Conservation (phyloP, 2,329 filamentous ascomycete species). For the Stagonosporopsis chrysanthemi region DNA sequence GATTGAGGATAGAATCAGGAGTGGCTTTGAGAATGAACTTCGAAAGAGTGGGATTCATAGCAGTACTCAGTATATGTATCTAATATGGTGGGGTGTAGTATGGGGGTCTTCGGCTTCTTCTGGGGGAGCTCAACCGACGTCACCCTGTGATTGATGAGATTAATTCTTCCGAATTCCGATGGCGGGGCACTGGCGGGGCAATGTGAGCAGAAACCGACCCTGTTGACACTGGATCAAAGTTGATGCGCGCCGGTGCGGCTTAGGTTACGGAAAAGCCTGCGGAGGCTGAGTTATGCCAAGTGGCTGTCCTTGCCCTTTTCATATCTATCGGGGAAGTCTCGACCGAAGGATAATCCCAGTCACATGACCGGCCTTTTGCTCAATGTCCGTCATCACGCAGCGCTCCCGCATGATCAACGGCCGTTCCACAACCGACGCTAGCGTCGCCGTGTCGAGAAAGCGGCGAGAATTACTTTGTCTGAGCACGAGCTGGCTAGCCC, state of each 20-base stretch:
- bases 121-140: conserved; percentile 21
- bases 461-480: conserved; percentile 42
- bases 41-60: conserved; percentile 51
- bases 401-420: conserved; percentile 24
- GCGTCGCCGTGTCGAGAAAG: conserved; percentile 6
- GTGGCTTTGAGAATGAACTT: conserved; percentile 51
- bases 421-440: conserved; percentile 21
- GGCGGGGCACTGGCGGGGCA: conserved; percentile 9
- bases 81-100: conserved; percentile 18
- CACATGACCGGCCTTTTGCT: conserved; percentile 20
- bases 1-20: conserved; percentile 46
- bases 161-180: conserved; percentile 42
- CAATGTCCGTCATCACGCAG: conserved; percentile 30
- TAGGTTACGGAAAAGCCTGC: conserved; percentile 21
- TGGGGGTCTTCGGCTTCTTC: conserved; percentile 19
- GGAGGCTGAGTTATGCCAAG: conserved; percentile 25
- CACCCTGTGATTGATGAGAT: conserved; percentile 43
- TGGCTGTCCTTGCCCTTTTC: conserved; percentile 18
- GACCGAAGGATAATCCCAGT: conserved; percentile 20
- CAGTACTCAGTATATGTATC: conserved; percentile 38
- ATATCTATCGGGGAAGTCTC: conserved; percentile 26
- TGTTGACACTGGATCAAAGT: conserved; percentile 26
- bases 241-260: conserved; percentile 20
- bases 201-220: conserved; percentile 14
- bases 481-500: conserved; percentile 19